phyloP scores from a whole-genome alignment of 768 basidiomycete genomes.

The Dioszegia hungarica region DNA sequence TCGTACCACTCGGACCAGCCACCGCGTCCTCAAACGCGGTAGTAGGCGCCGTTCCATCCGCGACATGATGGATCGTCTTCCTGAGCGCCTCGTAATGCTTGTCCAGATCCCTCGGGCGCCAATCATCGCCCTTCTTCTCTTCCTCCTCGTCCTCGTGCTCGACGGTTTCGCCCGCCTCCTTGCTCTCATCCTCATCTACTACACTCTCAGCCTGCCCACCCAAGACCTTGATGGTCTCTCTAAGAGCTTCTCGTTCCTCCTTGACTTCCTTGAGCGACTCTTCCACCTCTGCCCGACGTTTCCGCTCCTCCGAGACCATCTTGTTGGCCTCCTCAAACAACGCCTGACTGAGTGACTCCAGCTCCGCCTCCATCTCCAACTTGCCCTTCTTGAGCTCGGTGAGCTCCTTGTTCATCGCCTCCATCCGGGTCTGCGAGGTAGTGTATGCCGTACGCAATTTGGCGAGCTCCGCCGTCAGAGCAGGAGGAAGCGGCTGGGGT shows the following conservation, averaged over 20 bases:
- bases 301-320: slow-evolving; percentile 49
- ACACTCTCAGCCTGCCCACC: slow-evolving; percentile 25
- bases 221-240: slow-evolving; percentile 37
- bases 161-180: slow-evolving; percentile 5
- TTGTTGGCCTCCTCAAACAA: slow-evolving; percentile 51
- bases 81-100: slow-evolving; percentile 42
- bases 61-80: slow-evolving; percentile 41
- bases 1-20: not conserved
- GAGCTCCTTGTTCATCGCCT: slow-evolving; percentile 37
- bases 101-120: slow-evolving; percentile 35
- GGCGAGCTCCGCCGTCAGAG: slow-evolving; percentile 18
- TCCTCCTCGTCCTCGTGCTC: not conserved
- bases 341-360: slow-evolving; percentile 46
- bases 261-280: slow-evolving; percentile 42
- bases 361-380: slow-evolving; percentile 47
- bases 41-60: slow-evolving; percentile 6
- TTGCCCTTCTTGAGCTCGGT: slow-evolving; percentile 45
- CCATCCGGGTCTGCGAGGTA: slow-evolving; percentile 25
- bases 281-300: slow-evolving; percentile 37
- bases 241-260: slow-evolving; percentile 33
- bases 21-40: not conserved
- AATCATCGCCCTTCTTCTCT: slow-evolving; percentile 6
- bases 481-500: not conserved
- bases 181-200: slow-evolving; percentile 13
- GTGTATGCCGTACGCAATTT: slow-evolving; percentile 25